Conservation (phyloP, 2,329 filamentous ascomycete species). For the Aspergillus eucalypticola region DNA sequence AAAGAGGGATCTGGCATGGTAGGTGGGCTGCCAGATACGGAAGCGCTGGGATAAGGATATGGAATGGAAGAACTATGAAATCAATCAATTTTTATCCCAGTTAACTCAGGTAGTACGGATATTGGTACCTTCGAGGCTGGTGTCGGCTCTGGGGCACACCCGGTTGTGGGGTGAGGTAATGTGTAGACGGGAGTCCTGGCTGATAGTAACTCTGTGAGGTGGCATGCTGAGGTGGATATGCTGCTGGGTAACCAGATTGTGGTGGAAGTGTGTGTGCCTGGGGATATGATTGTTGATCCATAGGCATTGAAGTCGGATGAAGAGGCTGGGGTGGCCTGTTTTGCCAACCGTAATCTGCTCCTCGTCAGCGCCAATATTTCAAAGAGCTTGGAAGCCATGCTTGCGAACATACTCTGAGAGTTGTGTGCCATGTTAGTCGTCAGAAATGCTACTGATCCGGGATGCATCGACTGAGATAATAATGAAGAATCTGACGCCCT, state of each 20-base stretch:
- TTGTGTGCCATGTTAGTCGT: constrained; percentile 34
- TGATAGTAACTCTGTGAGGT: constrained; percentile 26
- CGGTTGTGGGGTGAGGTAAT: constrained; percentile 20
- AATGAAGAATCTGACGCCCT: neutral
- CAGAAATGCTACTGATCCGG: constrained; percentile 23
- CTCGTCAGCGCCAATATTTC: constrained; percentile 17
- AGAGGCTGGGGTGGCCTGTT: constrained; percentile 31
- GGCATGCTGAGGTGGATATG: constrained; percentile 27
- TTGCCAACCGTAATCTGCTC: constrained; percentile 34
- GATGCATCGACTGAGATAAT: constrained; percentile 4
- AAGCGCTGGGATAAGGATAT: constrained; percentile 23
- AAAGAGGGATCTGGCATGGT: constrained; percentile 26
- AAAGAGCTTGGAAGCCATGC: neutral
- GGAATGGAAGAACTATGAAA: constrained; percentile 22
- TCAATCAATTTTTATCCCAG: neutral
- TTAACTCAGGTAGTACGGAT: neutral
- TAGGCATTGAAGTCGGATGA: constrained; percentile 29
- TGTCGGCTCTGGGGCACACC: constrained; percentile 18
- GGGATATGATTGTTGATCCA: constrained; percentile 29
- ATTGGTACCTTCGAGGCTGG: constrained; percentile 24
- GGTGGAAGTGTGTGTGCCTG: constrained; percentile 28
- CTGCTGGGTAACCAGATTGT: constrained; percentile 25
- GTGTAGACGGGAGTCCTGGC: constrained; percentile 19
- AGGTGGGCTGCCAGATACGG: constrained; percentile 23
- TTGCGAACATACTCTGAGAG: constrained; percentile 28